Base-by-base conservation (phyloP, 257 asterid species). In the Solanum clarkiae region DNA sequence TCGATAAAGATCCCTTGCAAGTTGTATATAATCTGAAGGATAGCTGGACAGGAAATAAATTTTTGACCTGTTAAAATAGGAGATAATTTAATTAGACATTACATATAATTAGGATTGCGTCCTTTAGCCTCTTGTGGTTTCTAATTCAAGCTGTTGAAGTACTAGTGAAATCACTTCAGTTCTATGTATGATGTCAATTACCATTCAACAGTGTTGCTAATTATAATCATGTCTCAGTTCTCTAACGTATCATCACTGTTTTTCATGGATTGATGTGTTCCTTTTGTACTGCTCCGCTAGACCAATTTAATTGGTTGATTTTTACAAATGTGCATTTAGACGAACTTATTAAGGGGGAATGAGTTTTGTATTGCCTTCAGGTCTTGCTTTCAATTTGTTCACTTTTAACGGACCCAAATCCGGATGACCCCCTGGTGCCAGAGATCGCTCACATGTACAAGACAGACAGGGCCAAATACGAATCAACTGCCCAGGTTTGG, bases 391-490 rank as follows among this genome's bases (percentile, higher is more conserved):
- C 97, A 8, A 93, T 94, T 84, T 93, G 96, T 66, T 94, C 98
- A 1, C 97, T 93, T 53, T 79, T 95, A 89, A 92, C 97, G 84
- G 98, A 95, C 62, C 97, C 98, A 8, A 93, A 95, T 91, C 98
- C 97, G 0, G 98, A 93, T 44, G 97, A 95, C 79, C 98, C 98
- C 62, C 62, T 95, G 87, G 98, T 95, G 49, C 97, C 97, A 0
- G 98, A 95, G 88, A 93, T 95, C 10, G 97, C 98, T 45, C 97
- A 92, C 83, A 92, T 95, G 98, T 95, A 93, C 94, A 95, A 93
- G 92, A 92, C 95, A 4, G 97, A 94, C 88, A 85, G 91, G 87
- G 74, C 92, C 66, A 94, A 94, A 90, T 94, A 94, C 49, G 98
- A 93, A 91, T 91, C 91, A 79, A 94, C 97, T 65, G 97, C 98